A percentile compares a stretch with the other conserved stretches of the same genome.
phyloP scores from a whole-genome alignment of 768 basidiomycete species.

The Boletus pseudopeckii region DNA sequence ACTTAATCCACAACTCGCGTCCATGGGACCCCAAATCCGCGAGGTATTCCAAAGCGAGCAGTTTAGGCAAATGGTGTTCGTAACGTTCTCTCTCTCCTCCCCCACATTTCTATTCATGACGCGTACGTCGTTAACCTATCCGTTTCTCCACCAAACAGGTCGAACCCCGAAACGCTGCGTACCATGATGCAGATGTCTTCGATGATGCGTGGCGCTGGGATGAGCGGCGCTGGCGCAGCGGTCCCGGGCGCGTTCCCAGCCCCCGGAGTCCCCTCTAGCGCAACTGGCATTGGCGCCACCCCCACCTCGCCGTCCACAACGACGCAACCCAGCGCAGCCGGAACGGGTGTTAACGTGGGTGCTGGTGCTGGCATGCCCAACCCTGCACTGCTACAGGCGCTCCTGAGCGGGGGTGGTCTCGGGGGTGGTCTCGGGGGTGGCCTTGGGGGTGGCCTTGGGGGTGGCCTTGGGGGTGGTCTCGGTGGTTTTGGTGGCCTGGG shows the following conservation, averaged over 20 bases:
- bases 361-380: constrained; percentile 29
- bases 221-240: constrained; percentile 30
- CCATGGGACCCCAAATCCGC: constrained; percentile 78
- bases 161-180: constrained; percentile 75
- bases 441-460: constrained; percentile 4
- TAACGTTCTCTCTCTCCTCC: constrained; percentile 1
- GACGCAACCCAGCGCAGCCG: constrained; percentile 19
- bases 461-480: constrained; percentile 4
- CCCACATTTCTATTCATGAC: neutral
- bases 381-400: constrained; percentile 41
- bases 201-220: constrained; percentile 21
- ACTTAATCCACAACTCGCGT: constrained; percentile 70
- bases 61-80: constrained; percentile 75
- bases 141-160: constrained; percentile 35
- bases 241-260: constrained; percentile 48
- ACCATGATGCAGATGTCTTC: constrained; percentile 73
- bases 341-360: constrained; percentile 18
- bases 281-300: constrained; percentile 14
- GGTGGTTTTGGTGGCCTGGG: constrained; percentile 29
- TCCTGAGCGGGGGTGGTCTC: constrained; percentile 6
- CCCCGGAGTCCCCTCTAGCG: constrained; percentile 50
- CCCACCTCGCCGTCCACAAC: constrained; percentile 18
- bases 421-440: constrained; percentile 6
- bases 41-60: constrained; percentile 72
- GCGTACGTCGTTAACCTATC: neutral